A percentile compares a stretch with the other conserved stretches of the same genome.
Conservation (phyloP, 108 stramenopile species). For the Skeletonema marinoi region DNA sequence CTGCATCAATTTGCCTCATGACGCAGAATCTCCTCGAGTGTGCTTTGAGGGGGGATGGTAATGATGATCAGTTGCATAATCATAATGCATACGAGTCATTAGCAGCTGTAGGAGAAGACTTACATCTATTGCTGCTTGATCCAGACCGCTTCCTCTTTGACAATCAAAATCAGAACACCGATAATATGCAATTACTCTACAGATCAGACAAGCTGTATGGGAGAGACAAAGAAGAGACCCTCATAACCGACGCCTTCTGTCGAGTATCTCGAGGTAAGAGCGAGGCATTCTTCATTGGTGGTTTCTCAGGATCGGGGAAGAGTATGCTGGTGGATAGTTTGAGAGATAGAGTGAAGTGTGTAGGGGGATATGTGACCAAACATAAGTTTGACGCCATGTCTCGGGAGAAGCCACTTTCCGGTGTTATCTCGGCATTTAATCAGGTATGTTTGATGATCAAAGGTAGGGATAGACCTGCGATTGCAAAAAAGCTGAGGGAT, state of each 20-base stretch:
- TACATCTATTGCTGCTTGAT: conserved; percentile 4
- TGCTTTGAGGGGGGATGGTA: background rate
- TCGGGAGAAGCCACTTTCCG: conserved; percentile 15
- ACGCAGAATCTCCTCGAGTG: conserved; percentile 1
- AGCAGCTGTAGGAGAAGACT: background rate
- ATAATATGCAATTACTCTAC: background rate
- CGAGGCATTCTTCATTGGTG: no score
- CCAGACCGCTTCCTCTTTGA: conserved; percentile 3
- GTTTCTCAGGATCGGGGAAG: no score
- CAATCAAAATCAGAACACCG: background rate
- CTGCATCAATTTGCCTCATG: conserved; percentile 1
- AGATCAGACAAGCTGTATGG: conserved; percentile 26
- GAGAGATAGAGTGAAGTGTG: conserved; percentile 4
- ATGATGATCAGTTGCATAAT: background rate
- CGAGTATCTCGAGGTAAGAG: conserved; percentile 10
- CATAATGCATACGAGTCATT: background rate
- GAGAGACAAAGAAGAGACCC: conserved; percentile 8
- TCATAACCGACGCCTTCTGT: conserved; percentile 25
- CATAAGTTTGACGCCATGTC: conserved; percentile 31
- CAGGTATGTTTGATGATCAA: conserved; percentile 21
- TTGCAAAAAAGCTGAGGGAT: conserved; percentile 10
- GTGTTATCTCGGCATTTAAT: conserved; percentile 26
- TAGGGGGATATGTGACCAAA: conserved; percentile 21
- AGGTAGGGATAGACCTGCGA: background rate
- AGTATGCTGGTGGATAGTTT: conserved; percentile 12